phyloP scores from a whole-genome alignment of 352 stramenopile species.

The Hyaloperonospora brassicae region DNA sequence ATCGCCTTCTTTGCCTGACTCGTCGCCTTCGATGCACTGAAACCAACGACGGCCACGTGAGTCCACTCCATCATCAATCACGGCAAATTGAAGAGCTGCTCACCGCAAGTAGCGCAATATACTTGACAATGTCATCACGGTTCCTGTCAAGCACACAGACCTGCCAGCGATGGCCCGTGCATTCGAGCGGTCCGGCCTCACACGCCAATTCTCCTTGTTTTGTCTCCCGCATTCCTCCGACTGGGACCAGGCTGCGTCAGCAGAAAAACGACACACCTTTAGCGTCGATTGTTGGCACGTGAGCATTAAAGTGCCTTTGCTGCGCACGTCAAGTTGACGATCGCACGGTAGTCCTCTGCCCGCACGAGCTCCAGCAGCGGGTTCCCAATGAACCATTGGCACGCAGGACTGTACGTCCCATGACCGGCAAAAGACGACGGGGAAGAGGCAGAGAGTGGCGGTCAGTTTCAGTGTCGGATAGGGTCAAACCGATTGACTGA shows the following conservation, averaged over 20 bases:
- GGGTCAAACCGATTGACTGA: background rate
- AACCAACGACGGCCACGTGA: background rate
- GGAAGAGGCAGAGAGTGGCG: background rate
- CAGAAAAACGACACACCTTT: constrained; percentile 4
- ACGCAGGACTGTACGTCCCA: constrained; percentile 41
- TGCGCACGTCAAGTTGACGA: constrained; percentile 53
- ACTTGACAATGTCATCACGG: constrained; percentile 64
- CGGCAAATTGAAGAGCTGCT: background rate
- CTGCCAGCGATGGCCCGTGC: constrained; percentile 64
- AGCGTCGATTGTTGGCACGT: background rate
- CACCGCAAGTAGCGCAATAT: constrained; percentile 66
- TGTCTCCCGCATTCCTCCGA: constrained; percentile 61
- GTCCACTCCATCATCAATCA: too few species aligned
- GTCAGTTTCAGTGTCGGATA: background rate
- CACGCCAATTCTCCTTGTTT: constrained; percentile 46
- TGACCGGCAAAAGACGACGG: background rate
- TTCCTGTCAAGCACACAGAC: constrained; percentile 70
- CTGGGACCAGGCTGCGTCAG: constrained; percentile 47
- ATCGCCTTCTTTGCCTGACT: constrained; percentile 57
- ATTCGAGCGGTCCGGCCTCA: constrained; percentile 57
- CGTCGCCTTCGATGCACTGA: constrained; percentile 70
- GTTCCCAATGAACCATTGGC: constrained; percentile 71
- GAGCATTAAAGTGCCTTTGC: constrained; percentile 1
- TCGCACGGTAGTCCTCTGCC: constrained; percentile 61
- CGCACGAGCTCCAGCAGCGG: constrained; percentile 63